These are phyloP conservation scores for Xylaria cubensis DNA, from an alignment of 495 filamentous ascomycete genomes.

Conservation along the genomic window DNA sequence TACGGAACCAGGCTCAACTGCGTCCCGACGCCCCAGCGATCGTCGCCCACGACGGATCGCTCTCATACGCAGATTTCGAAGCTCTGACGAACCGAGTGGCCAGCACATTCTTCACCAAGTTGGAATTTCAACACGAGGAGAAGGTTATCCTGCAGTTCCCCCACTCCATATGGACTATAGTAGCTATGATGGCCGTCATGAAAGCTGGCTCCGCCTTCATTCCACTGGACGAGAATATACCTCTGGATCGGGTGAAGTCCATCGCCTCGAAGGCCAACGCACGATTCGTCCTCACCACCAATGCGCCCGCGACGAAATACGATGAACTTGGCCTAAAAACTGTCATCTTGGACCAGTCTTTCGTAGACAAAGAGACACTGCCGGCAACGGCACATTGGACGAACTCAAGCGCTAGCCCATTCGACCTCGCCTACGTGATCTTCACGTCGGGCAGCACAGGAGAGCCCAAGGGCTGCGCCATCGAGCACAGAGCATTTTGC, in stretches of 20 bases:
- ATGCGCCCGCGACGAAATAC: not conserved
- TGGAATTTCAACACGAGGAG: conserved; percentile 34
- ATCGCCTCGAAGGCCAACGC: conserved; percentile 2
- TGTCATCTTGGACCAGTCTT: not conserved
- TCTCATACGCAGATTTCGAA: conserved; percentile 13
- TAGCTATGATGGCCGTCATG: conserved; percentile 47
- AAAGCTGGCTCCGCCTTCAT: conserved; percentile 51
- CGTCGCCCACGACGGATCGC: conserved; percentile 17
- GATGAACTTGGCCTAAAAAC: not conserved
- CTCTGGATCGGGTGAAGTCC: conserved; percentile 1
- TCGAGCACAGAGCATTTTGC: conserved; percentile 40
- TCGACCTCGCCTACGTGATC: conserved; percentile 51
- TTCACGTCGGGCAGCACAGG: conserved; percentile 51
- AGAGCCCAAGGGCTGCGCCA: conserved; percentile 41
- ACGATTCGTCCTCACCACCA: conserved; percentile 6
- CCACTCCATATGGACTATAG: conserved; percentile 33
- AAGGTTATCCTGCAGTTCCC: conserved; percentile 39
- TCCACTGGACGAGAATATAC: conserved; percentile 56
- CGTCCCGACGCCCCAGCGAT: conserved; percentile 13
- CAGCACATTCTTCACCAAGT: conserved; percentile 5
- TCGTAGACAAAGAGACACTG: not conserved
- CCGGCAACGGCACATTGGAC: not conserved
- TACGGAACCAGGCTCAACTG: conserved; percentile 6
- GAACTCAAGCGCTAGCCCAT: not conserved
- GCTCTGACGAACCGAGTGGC: conserved; percentile 4